Conservation (phyloP, 2,329 filamentous ascomycete species). For the Fusarium gaditjirri region DNA sequence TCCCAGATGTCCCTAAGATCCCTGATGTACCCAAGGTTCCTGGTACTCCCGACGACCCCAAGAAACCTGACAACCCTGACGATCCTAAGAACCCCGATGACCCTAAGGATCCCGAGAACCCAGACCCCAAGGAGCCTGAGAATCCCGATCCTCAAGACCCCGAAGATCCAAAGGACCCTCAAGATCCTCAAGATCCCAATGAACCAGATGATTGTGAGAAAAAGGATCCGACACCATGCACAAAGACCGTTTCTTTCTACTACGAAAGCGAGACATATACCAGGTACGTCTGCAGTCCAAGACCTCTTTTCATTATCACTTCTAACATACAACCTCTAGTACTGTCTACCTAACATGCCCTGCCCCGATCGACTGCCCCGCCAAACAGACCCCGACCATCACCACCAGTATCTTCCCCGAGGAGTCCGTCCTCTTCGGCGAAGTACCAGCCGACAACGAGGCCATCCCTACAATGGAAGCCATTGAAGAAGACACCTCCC, state of each 20-base stretch:
- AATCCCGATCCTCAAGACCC: not conserved
- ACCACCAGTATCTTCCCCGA: constrained; percentile 1
- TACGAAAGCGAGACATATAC: not conserved
- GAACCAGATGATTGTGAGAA: not conserved
- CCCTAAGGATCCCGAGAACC: not conserved
- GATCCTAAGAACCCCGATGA: not conserved
- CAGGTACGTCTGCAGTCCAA: not conserved
- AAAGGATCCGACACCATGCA: not conserved
- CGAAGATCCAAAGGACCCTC: not conserved
- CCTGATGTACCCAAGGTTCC: not conserved
- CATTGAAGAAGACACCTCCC: not conserved
- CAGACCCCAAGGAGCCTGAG: not conserved
- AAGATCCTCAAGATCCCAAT: not conserved
- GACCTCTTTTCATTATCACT: rapidly evolving
- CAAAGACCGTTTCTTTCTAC: constrained; percentile 1
- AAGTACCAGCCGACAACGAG: not conserved
- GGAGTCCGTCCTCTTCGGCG: not conserved
- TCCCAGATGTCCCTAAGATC: not conserved
- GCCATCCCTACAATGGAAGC: not conserved
- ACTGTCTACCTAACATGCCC: constrained; percentile 4
- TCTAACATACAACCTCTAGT: not conserved
- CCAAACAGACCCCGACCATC: not conserved
- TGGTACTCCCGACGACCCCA: not conserved
- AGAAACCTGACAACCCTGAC: not conserved
- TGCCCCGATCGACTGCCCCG: not conserved